Conservation (phyloP, 257 asterid genomes). For the Cruciata laevipes region DNA sequence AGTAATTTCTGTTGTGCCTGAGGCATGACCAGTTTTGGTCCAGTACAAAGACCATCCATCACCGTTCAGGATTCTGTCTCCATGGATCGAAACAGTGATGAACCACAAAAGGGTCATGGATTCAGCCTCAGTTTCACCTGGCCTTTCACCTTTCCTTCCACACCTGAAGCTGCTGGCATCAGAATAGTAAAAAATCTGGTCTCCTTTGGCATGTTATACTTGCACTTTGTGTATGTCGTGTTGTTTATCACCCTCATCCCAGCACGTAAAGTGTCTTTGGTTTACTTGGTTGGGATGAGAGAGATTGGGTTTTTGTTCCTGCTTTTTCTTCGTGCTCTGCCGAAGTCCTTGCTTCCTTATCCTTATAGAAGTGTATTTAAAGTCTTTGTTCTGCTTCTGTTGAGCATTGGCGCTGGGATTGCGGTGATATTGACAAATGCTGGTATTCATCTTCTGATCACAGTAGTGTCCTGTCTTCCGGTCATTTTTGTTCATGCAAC, state of each 20-base stretch:
- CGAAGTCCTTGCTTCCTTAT: conserved; percentile 33
- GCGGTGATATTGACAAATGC: conserved; percentile 40
- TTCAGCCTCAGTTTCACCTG: conserved; percentile 28
- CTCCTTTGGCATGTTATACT: conserved; percentile 34
- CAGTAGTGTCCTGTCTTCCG: conserved; percentile 44
- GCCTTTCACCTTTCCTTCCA: conserved; percentile 54
- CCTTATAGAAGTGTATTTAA: conserved; percentile 26
- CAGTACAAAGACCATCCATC: conserved; percentile 40
- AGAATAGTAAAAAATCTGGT: conserved; percentile 40
- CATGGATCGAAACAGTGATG: conserved; percentile 2
- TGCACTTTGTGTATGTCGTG: conserved; percentile 46
- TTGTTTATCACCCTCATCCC: conserved; percentile 62
- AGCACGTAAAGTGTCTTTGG: conserved; percentile 43
- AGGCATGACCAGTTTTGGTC: conserved; percentile 36
- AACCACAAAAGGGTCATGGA: conserved; percentile 8
- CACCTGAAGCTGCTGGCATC: conserved; percentile 49
- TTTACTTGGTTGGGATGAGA: conserved; percentile 41
- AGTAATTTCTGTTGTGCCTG: background rate
- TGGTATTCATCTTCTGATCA: conserved; percentile 42
- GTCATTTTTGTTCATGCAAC: conserved; percentile 39
- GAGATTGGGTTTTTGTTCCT: conserved; percentile 44
- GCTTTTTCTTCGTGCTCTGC: conserved; percentile 37
- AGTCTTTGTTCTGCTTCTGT: conserved; percentile 27
- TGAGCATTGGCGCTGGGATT: conserved; percentile 22
- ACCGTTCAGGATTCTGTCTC: conserved; percentile 20